Conservation (phyloP, 164 flowering plant genomes). For the Annona squamosa region DNA sequence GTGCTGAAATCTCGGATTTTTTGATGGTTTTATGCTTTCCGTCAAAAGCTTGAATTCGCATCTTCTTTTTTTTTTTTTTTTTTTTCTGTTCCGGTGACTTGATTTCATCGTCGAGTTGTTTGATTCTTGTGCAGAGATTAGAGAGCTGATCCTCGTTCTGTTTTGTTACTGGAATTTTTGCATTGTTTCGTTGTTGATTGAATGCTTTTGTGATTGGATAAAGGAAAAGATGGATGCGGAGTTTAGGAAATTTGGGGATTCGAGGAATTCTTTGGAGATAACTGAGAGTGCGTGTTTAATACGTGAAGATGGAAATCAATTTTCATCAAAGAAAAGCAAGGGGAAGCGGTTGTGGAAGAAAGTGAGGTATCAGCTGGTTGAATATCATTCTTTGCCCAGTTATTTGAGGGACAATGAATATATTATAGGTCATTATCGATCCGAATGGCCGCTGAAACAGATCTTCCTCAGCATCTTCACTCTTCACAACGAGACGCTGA, state of each 20-base stretch:
- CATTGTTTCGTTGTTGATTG: background rate
- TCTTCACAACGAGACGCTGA: slow-evolving; percentile 92
- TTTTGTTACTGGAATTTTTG: background rate
- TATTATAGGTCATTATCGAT: slow-evolving; percentile 75
- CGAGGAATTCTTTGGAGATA: slow-evolving; percentile 15
- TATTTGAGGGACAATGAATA: slow-evolving; percentile 93
- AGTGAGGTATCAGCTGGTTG: slow-evolving; percentile 90
- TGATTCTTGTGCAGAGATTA: background rate
- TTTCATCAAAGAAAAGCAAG: slow-evolving; percentile 36
- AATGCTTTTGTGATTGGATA: slow-evolving; percentile 1
- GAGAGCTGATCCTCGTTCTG: background rate
- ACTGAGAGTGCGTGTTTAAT: slow-evolving; percentile 16
- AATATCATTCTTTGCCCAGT: slow-evolving; percentile 77
- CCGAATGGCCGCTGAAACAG: slow-evolving; percentile 95
- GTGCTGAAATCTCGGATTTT: background rate
- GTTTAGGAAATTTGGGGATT: slow-evolving; percentile 9
- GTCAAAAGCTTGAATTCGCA: too few relatives aligned
- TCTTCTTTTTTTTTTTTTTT: too few relatives aligned
- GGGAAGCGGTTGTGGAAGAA: slow-evolving; percentile 88
- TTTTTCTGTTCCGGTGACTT: background rate
- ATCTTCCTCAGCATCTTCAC: slow-evolving; percentile 73
- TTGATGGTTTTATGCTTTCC: too few relatives aligned
- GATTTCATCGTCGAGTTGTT: background rate
- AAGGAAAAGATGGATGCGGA: slow-evolving; percentile 18
- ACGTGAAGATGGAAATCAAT: slow-evolving; percentile 6